Base-by-base conservation (phyloP, 768 basidiomycete species). In the Multifurca ochricompacta region DNA sequence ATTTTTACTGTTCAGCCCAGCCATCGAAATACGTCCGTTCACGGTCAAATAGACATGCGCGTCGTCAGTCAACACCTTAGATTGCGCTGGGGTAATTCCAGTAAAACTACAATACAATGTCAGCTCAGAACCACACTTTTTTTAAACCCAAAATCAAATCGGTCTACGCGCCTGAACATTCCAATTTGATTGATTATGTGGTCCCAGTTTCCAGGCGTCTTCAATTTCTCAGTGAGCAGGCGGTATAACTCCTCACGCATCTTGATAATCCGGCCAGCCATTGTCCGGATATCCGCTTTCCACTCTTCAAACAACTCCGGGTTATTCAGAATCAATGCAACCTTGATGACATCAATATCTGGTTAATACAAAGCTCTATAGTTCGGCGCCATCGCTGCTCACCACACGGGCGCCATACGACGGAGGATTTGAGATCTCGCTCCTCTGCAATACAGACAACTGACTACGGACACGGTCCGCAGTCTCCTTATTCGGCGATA, bases 181-280 rank as follows among this genome's bases (percentile, higher is more conserved):
- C 94, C 95, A 70, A 98, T 98, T 76, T 98, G 96, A 48, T 82
- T 80, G 63, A 86, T 74, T 64, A 99, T 95, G 70, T 98, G 95
- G n/a, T 85, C 81, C 96, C 96, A 99, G 65, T 81, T 82, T 6
- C 93, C 91, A 3, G 93, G 93, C 47, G 91, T 94, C 65, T 87
- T 78, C 60, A 91, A 69, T 67, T 87, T 83, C 59, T 89, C 76
- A 18, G 79, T 86, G 66, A 96, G 69, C 63, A 88, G 66, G 51
- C 77, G 71, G 75, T 81, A 76, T 62, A 99, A 75, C 71, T 87
- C 79, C 58, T 80, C 72, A 37, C 96, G 81, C 94, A 97, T 97
- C 47, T 77, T 74, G 64, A 94, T 95, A 68, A 99, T 98, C 48
- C 93, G 81, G 45, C 81, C 80, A 4, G 92, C 86, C 96, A 99